Conservation (phyloP, 129 eudicot species). For the Pseudognaphalium luteoalbum region DNA sequence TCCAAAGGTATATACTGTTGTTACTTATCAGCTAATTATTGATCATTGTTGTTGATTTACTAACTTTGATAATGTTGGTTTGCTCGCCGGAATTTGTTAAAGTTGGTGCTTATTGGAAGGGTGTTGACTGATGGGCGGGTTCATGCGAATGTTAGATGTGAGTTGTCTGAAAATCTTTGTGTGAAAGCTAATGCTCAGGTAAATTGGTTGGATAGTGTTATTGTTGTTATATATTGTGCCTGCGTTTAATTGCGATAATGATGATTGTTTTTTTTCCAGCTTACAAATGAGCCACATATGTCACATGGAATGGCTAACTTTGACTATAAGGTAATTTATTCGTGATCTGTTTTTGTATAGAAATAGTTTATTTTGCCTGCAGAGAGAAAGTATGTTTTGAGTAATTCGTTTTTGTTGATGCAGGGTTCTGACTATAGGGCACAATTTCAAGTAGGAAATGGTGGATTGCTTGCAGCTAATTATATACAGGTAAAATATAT, state of each 20-base stretch:
- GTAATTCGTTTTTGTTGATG: background rate
- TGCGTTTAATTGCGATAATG: background rate
- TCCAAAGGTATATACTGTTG: slow-evolving; percentile 58
- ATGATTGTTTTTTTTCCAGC: background rate
- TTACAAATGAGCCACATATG: background rate
- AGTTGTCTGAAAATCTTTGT: slow-evolving; percentile 10
- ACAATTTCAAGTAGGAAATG: slow-evolving; percentile 3
- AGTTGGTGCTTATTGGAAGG: slow-evolving; percentile 20
- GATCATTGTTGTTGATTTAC: background rate
- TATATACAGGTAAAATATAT: slow-evolving; percentile 8
- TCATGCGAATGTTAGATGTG: background rate
- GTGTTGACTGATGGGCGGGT: slow-evolving; percentile 11
- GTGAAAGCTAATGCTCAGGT: slow-evolving; percentile 12
- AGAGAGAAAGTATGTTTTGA: background rate
- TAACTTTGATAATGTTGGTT: background rate
- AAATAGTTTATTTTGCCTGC: background rate
- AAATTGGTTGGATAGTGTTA: background rate
- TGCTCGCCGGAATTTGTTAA: background rate
- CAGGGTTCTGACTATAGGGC: slow-evolving; percentile 13
- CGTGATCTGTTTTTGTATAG: too few species aligned
- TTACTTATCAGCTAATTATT: background rate
- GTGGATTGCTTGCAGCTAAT: slow-evolving; percentile 13
- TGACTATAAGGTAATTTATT: slow-evolving; percentile 14
- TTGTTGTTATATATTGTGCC: background rate
- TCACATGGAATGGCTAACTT: slow-evolving; percentile 5